phyloP scores from a whole-genome alignment of 768 basidiomycete genomes.

The Boletus sp. region DNA sequence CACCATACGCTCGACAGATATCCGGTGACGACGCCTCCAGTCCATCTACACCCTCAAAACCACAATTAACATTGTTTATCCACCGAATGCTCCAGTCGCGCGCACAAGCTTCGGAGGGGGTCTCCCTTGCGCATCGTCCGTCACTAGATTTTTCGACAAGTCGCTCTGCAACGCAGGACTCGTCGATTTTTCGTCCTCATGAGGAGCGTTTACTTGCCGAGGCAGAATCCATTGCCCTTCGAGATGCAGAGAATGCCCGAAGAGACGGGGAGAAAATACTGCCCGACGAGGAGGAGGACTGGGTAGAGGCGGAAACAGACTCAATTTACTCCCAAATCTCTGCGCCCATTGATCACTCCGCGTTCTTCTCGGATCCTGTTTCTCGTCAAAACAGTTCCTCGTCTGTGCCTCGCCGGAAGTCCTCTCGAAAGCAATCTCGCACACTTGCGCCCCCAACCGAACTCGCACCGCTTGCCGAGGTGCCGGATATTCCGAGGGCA shows the following conservation, averaged over 20 bases:
- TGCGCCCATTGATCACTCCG: slow-evolving; percentile 15
- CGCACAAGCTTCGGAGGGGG: slow-evolving; percentile 12
- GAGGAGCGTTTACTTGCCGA: slow-evolving; percentile 15
- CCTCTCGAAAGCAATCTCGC: slow-evolving; percentile 9
- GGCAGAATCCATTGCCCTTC: slow-evolving; percentile 12
- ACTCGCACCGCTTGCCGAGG: slow-evolving; percentile 22
- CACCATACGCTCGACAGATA: background rate
- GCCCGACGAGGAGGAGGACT: background rate
- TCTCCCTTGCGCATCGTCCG: background rate
- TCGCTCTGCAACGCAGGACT: slow-evolving; percentile 8
- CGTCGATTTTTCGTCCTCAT: background rate
- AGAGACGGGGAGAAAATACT: background rate
- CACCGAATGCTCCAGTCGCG: slow-evolving; percentile 22
- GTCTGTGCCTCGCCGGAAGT: slow-evolving; percentile 4
- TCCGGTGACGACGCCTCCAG: background rate
- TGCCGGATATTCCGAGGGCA: slow-evolving; percentile 5
- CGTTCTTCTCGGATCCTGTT: background rate
- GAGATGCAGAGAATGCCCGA: slow-evolving; percentile 9
- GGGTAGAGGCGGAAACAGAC: background rate
- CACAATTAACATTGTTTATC: slow-evolving; percentile 12
- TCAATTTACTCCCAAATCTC: slow-evolving; percentile 28
- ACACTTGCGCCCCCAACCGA: background rate
- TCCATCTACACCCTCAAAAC: background rate
- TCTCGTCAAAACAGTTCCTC: background rate
- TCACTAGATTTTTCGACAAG: slow-evolving; percentile 4